These are phyloP conservation scores for Solanum virginianum DNA, from an alignment of 257 asterid species.

Conservation along the genomic window DNA sequence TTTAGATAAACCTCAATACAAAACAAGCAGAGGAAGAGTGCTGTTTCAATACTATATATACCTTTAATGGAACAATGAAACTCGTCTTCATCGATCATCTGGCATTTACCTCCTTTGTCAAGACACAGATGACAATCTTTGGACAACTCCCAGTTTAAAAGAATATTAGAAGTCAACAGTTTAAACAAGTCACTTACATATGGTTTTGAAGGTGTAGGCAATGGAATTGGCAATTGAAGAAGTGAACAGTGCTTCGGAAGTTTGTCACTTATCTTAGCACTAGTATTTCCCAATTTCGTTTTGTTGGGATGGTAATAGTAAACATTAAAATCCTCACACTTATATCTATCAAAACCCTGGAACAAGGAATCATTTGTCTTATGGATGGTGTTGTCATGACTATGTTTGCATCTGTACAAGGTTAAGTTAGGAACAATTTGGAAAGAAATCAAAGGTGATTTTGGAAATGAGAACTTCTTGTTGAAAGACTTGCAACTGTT, in stretches of 20 bases:
- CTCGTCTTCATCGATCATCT: not conserved
- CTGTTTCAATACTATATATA: not conserved
- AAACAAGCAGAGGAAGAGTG: not conserved
- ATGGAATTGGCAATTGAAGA: conserved; percentile 12
- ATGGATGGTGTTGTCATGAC: not conserved
- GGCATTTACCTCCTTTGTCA: conserved; percentile 22
- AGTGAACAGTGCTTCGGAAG: not conserved
- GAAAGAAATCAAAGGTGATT: not conserved
- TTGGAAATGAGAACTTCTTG: not conserved
- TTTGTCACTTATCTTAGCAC: not conserved
- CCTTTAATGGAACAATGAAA: conserved; percentile 2
- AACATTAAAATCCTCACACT: not conserved
- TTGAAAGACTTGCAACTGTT: not conserved
- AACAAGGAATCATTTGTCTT: not conserved
- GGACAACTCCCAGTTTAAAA: conserved; percentile 20
- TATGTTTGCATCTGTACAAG: not conserved
- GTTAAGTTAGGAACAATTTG: not conserved
- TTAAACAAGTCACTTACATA: not conserved
- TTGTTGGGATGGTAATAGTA: not conserved
- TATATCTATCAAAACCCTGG: not conserved
- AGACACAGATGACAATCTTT: conserved; percentile 16
- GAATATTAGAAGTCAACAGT: conserved; percentile 1
- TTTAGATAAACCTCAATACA: not conserved
- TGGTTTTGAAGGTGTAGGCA: not conserved
- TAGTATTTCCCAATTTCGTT: not conserved